Base-by-base conservation (phyloP, 768 basidiomycete genomes). In the Boletus reticuloceps region DNA sequence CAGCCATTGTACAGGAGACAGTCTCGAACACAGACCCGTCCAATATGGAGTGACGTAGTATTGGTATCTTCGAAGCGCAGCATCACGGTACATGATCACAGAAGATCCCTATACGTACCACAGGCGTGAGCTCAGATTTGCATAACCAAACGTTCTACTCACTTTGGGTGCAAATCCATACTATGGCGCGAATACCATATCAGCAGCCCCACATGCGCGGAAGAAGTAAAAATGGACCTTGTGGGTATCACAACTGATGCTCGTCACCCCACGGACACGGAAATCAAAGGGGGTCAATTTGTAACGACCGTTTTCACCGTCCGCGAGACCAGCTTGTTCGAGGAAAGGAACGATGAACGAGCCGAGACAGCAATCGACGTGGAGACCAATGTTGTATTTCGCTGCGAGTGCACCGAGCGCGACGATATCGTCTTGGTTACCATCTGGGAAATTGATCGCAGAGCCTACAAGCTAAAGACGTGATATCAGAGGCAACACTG, bases 81-180 rank as follows among this genome's bases (percentile, higher is more conserved):
- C 78, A 38, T 86, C 78, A 17, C 86, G 84, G 73, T 97, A 98
- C 94, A 98, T 97, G 64, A 98, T 85, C 40, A 97, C 92, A 16
- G 94, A 97, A 13, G 89, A 86, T 50, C 88, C 95, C 90, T 94
- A 59, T 5, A 49, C 10, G n/a, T 5, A 16, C 38, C 38, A 6
- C 17, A 8, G 14, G 3, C n/a, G 14, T 16, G n/a, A 39, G 14
- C 38, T 39, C 38, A n/a, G 7, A n/a, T 17, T 13, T 20, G 8
- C 17, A 37, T 47, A 40, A 50, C 47, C n/a, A 13, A 29, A 45
- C 14, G 31, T 44, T 38, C 42, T 47, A 58, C 69, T 41, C 38
- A 85, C 91, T 80, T 98, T 98, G 14, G 94, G 94, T 20, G 94
- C 86, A 70, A 96, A 97, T 19, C 92, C 94, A 72, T 96, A 95